Conservation (phyloP, 805 yeast genomes). For the Candida easanensis region DNA sequence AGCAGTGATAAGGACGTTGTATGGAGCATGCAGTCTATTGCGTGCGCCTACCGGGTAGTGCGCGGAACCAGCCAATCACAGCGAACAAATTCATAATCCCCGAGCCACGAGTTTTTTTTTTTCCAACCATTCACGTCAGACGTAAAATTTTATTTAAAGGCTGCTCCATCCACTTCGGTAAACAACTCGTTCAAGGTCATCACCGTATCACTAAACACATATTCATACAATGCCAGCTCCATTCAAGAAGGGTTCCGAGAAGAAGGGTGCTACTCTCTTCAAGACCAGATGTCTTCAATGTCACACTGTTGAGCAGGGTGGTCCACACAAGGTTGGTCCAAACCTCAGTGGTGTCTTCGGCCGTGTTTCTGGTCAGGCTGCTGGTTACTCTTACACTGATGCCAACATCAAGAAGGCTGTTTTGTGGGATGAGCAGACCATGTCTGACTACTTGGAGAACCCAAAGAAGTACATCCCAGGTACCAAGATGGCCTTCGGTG, state of each 20-base stretch:
- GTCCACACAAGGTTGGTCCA: conserved; percentile 99
- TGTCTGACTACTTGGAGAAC: conserved; percentile 95
- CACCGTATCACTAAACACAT: background rate
- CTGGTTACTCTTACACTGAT: conserved; percentile 94
- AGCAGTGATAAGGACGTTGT: background rate
- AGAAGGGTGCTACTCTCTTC: conserved; percentile 97
- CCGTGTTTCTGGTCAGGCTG: conserved; percentile 88
- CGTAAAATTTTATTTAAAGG: conserved; percentile 15
- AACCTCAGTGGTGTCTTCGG: conserved; percentile 94
- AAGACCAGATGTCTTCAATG: conserved; percentile 99
- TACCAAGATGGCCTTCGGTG: conserved; percentile 99
- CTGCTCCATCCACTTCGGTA: background rate
- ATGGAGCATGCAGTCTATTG: background rate
- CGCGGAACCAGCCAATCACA: conserved; percentile 21
- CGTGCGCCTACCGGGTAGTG: background rate
- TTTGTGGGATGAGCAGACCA: conserved; percentile 78
- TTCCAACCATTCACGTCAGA: conserved; percentile 22
- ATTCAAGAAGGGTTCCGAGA: conserved; percentile 55
- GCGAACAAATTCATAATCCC: conserved; percentile 25
- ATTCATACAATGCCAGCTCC: conserved; percentile 30
- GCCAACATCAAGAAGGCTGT: conserved; percentile 98
- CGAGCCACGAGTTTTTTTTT: conserved; percentile 5
- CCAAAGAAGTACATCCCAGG: conserved; percentile 99
- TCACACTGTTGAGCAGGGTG: conserved; percentile 95
- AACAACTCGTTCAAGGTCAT: background rate